Conservation (phyloP, 768 basidiomycete genomes). For the Collybia nuda region DNA sequence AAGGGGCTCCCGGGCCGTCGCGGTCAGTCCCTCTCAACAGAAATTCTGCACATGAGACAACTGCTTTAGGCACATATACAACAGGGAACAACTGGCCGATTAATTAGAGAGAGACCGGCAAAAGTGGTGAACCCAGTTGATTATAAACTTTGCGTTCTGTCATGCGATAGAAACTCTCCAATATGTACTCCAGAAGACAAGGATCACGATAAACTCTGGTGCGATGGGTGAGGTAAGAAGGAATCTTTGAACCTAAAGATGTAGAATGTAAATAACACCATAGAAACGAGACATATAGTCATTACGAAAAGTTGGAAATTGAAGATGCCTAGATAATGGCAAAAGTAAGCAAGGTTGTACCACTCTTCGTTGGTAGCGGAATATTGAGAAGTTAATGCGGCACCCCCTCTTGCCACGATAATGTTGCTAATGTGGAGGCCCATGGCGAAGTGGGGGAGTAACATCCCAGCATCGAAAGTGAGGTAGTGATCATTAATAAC, state of each 20-base stretch:
- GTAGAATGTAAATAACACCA: constrained; percentile 25
- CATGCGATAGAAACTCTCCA: constrained; percentile 30
- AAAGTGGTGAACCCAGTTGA: background rate
- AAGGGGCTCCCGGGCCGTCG: no score
- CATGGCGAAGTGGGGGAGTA: constrained; percentile 30
- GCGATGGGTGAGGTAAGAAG: constrained; percentile 23
- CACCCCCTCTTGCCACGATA: constrained; percentile 26
- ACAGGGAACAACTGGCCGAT: no score
- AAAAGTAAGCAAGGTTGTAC: constrained; percentile 23
- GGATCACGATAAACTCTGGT: constrained; percentile 14
- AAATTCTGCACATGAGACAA: no score
- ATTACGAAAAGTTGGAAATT: constrained; percentile 30
- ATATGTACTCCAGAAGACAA: constrained; percentile 26
- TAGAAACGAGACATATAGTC: constrained; percentile 22
- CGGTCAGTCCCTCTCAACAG: no score
- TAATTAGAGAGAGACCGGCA: no score
- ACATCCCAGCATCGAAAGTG: constrained; percentile 27
- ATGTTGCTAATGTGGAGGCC: constrained; percentile 29
- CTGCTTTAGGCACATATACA: no score
- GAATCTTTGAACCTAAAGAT: constrained; percentile 27
- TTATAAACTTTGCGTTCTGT: constrained; percentile 21
- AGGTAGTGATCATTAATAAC: constrained; percentile 14
- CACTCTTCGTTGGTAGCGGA: background rate
- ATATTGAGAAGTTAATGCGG: constrained; percentile 21
- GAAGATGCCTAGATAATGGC: constrained; percentile 24